phyloP scores from a whole-genome alignment of 352 stramenopile genomes.

The Halophytophthora batemanensis region DNA sequence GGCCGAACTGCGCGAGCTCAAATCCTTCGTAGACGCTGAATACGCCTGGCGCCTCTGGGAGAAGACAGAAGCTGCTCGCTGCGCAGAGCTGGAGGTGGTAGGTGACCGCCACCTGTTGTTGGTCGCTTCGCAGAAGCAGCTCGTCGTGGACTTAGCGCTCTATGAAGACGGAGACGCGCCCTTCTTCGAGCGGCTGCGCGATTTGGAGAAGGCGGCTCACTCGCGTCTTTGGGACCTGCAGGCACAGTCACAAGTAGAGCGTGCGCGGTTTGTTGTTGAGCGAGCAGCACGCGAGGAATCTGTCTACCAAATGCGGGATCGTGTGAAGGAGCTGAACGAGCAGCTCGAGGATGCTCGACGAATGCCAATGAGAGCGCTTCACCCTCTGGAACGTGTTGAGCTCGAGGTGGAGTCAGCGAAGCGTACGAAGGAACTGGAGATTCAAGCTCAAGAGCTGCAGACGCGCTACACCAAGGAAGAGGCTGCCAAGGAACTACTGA shows the following conservation, averaged over 20 bases:
- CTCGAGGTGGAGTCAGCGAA: constrained; percentile 31
- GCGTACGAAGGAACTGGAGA: constrained; percentile 19
- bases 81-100: constrained; percentile 35
- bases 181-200: constrained; percentile 46
- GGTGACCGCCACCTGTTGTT: constrained; percentile 21
- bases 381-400: constrained; percentile 44
- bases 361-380: constrained; percentile 49
- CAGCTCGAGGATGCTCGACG: constrained; percentile 40
- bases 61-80: constrained; percentile 31
- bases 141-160: constrained; percentile 44
- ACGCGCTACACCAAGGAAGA: constrained; percentile 32
- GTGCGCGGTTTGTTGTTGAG: constrained; percentile 59
- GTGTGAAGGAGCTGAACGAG: constrained; percentile 35
- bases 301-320: constrained; percentile 49
- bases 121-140: constrained; percentile 24
- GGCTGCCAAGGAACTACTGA: constrained; percentile 35
- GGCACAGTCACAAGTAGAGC: constrained; percentile 50
- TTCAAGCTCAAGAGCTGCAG: constrained; percentile 18
- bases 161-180: constrained; percentile 35
- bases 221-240: constrained; percentile 51
- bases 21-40: constrained; percentile 39
- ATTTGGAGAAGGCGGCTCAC: constrained; percentile 45
- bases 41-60: constrained; percentile 49
- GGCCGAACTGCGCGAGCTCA: constrained; percentile 42
- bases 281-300: constrained; percentile 56